Evolutionary conservation across 257 asterid species (phyloP).

Genomic region (Ajuga chamaepitys): DNA sequence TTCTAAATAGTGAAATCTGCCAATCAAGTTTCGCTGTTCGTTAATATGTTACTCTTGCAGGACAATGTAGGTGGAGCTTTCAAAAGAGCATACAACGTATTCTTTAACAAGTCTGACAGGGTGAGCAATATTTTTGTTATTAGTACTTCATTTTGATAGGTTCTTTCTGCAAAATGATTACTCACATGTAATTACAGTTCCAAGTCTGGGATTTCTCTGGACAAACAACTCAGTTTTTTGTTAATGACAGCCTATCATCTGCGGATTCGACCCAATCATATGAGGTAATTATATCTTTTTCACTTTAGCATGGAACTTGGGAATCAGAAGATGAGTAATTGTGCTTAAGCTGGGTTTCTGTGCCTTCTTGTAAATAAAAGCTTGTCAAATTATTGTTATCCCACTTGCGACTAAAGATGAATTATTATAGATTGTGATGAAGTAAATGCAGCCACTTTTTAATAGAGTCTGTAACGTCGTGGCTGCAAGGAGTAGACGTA

Average conservation of each 20-base stretch:
- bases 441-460: neutral
- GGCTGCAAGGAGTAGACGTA: neutral
- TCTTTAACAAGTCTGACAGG: slow-evolving; percentile 37
- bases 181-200: slow-evolving; percentile 38
- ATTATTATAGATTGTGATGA: neutral
- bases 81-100: slow-evolving; percentile 30
- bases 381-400: neutral
- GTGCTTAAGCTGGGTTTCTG: neutral
- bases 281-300: slow-evolving; percentile 30
- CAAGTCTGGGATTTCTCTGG: slow-evolving; percentile 76
- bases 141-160: slow-evolving; percentile 12
- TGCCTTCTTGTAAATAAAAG: neutral
- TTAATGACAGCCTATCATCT: slow-evolving; percentile 20
- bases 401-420: neutral
- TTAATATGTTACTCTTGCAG: slow-evolving; percentile 33
- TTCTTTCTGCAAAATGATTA: slow-evolving; percentile 9
- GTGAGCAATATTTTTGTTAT: slow-evolving; percentile 33
- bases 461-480: neutral
- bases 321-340: neutral
- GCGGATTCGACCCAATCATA: slow-evolving; percentile 22
- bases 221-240: slow-evolving; percentile 40
- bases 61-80: slow-evolving; percentile 40
- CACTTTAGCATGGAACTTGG: slow-evolving; percentile 6
- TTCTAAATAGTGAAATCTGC: neutral
- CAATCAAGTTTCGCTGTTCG: neutral